Conservation (phyloP, 768 basidiomycete genomes). For the Termitomyces sp. region DNA sequence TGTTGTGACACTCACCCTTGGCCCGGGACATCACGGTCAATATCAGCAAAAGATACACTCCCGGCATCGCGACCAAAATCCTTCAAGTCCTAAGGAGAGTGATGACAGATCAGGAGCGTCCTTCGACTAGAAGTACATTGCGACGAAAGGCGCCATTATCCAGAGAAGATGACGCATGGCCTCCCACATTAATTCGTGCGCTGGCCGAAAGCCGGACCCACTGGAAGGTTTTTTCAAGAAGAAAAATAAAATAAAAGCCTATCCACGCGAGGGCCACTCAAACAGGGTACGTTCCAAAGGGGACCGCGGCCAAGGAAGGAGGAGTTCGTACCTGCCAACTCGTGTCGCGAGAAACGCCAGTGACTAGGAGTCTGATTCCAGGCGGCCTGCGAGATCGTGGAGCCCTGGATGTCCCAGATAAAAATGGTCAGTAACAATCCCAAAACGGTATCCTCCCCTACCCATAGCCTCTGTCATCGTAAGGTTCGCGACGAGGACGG, state of each 20-base stretch:
- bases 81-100: constrained; percentile 81
- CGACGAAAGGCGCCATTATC: constrained; percentile 16
- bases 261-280: constrained; percentile 18
- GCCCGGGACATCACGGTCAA: constrained; percentile 80
- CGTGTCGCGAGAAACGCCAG: constrained; percentile 87
- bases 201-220: constrained; percentile 13
- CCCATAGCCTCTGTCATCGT: constrained; percentile 58
- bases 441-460: constrained; percentile 24
- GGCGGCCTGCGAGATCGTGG: constrained; percentile 71
- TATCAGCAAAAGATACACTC: constrained; percentile 90
- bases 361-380: constrained; percentile 79
- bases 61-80: constrained; percentile 95
- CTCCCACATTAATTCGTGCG: constrained; percentile 7
- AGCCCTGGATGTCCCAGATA: constrained; percentile 26
- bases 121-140: constrained; percentile 22
- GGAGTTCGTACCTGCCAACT: constrained; percentile 93
- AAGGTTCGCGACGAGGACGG: constrained; percentile 74
- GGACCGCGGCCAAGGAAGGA: constrained; percentile 18
- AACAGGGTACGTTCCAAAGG: constrained; percentile 13
- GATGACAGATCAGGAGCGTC: constrained; percentile 39
- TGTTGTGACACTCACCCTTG: constrained; percentile 62
- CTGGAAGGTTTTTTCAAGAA: constrained; percentile 1
- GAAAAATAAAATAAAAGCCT: constrained; percentile 8
- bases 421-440: constrained; percentile 7
- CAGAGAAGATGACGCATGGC: constrained; percentile 10